Percentiles rank a stretch among this genome's conserved stretches.
Conservation (phyloP, 768 basidiomycete species). For the Hypholoma sublateritium region DNA sequence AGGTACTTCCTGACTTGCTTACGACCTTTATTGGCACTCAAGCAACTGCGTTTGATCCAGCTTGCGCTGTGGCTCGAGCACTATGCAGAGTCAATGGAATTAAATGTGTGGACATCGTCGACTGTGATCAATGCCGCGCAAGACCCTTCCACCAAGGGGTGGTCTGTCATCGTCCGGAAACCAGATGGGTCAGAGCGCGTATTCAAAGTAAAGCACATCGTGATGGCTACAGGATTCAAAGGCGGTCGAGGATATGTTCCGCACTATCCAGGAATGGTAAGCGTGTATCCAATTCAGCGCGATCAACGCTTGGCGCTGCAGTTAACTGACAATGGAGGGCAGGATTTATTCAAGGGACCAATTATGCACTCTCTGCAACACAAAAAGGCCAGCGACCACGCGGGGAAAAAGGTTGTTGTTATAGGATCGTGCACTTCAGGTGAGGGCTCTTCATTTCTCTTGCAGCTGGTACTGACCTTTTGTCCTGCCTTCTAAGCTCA, state of each 20-base stretch:
- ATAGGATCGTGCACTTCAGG: slow-evolving; percentile 67
- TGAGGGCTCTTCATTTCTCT: slow-evolving; percentile 7
- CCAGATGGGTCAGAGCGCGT: slow-evolving; percentile 32
- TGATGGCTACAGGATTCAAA: slow-evolving; percentile 53
- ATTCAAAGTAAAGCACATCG: slow-evolving; percentile 48
- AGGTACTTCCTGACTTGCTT: slow-evolving; percentile 15
- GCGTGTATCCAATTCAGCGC: slow-evolving; percentile 1
- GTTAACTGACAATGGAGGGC: background rate
- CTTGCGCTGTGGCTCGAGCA: slow-evolving; percentile 32
- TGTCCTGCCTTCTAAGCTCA: slow-evolving; percentile 29
- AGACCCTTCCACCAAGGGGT: slow-evolving; percentile 30
- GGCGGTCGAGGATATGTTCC: slow-evolving; percentile 48
- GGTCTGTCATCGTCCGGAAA: slow-evolving; percentile 42
- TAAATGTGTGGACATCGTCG: slow-evolving; percentile 51
- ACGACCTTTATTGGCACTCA: background rate
- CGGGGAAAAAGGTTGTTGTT: slow-evolving; percentile 71
- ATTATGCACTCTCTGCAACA: slow-evolving; percentile 60
- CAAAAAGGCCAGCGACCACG: slow-evolving; percentile 51
- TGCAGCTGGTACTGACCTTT: background rate
- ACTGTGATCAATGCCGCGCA: slow-evolving; percentile 33
- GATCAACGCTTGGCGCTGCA: background rate
- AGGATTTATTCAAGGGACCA: slow-evolving; percentile 64
- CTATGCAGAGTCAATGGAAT: slow-evolving; percentile 36
- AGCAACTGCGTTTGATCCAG: slow-evolving; percentile 11
- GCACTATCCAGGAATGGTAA: slow-evolving; percentile 43